These are phyloP conservation scores for Zygoascus tannicola DNA, from an alignment of 805 yeast species.

Conservation along the genomic window DNA sequence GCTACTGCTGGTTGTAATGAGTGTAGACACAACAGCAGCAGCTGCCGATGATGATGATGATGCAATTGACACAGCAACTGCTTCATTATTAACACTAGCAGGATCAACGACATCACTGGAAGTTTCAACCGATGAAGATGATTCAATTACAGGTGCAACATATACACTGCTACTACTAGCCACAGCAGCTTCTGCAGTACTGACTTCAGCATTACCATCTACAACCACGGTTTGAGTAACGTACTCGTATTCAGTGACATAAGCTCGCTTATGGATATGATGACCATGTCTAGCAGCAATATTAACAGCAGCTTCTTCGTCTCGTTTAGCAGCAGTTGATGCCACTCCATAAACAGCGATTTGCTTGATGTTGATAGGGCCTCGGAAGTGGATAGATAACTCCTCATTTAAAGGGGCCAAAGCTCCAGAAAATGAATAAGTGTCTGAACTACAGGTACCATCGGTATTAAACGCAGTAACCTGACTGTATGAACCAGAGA, in stretches of 20 bases:
- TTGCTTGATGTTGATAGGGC: constrained; percentile 70
- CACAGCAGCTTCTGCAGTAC: constrained; percentile 4
- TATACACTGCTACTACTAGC: background rate
- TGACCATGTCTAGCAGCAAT: constrained; percentile 13
- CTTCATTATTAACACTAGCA: constrained; percentile 2
- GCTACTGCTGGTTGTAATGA: constrained; percentile 15
- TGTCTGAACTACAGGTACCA: constrained; percentile 55
- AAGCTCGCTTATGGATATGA: constrained; percentile 44
- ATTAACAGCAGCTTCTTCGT: constrained; percentile 38
- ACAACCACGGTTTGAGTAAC: constrained; percentile 37
- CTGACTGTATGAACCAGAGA: constrained; percentile 71
- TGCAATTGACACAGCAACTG: constrained; percentile 25
- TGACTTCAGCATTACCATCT: constrained; percentile 11
- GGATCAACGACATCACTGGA: constrained; percentile 1
- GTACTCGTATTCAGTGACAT: constrained; percentile 66
- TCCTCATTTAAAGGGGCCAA: constrained; percentile 81
- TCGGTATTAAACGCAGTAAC: constrained; percentile 68
- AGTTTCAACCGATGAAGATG: background rate
- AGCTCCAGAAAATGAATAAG: constrained; percentile 48
- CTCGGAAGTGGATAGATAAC: constrained; percentile 82
- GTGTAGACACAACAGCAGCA: constrained; percentile 16
- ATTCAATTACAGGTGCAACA: background rate
- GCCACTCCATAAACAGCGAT: constrained; percentile 55
- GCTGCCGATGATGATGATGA: constrained; percentile 23
- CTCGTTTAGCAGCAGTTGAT: constrained; percentile 38